phyloP scores from a whole-genome alignment of 345 rosid genomes.

The Lagerstroemia speciosa region DNA sequence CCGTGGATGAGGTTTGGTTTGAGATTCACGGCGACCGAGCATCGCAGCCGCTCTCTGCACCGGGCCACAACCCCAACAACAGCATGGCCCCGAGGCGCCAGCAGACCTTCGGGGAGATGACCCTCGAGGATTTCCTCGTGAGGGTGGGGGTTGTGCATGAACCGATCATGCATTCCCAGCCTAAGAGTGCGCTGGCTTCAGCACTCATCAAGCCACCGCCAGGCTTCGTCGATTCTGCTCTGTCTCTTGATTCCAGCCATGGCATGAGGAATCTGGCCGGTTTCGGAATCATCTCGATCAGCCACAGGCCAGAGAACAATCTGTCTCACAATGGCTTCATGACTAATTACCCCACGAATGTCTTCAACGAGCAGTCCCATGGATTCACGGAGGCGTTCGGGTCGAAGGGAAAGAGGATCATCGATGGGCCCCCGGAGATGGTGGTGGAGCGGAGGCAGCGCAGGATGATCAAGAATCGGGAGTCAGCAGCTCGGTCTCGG shows the following conservation, averaged over 20 bases:
- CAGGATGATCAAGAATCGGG: conserved; percentile 87
- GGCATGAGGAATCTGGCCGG: conserved; percentile 28
- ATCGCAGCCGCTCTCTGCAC: conserved; percentile 6
- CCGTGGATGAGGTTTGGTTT: conserved; percentile 81
- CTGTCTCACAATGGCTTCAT: conserved; percentile 22
- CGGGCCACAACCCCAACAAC: conserved; percentile 7
- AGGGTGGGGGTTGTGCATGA: conserved; percentile 81
- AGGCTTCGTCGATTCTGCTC: conserved; percentile 3
- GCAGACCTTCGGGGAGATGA: conserved; percentile 65
- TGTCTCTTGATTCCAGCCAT: conserved; percentile 21
- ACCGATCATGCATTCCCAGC: conserved; percentile 8
- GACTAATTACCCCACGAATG: conserved; percentile 21
- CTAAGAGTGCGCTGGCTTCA: conserved; percentile 2
- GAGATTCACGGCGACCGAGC: conserved; percentile 64
- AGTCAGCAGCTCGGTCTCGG: conserved; percentile 90
- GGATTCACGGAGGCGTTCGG: conserved; percentile 24
- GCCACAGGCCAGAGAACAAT: conserved; percentile 13
- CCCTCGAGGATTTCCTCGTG: conserved; percentile 74
- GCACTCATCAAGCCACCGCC: conserved; percentile 1
- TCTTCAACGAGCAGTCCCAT: conserved; percentile 23
- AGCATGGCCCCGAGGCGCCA: conserved; percentile 34
- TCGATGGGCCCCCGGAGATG: conserved; percentile 64
- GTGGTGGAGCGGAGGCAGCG: conserved; percentile 75
- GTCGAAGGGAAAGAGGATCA: conserved; percentile 32
- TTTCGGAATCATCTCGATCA: conserved; percentile 17